Evolutionary conservation across 441 rosid genomes (phyloP), one percentile per base, ranked within the genome.

Genomic region (Theobroma grandiflorum): DNA sequence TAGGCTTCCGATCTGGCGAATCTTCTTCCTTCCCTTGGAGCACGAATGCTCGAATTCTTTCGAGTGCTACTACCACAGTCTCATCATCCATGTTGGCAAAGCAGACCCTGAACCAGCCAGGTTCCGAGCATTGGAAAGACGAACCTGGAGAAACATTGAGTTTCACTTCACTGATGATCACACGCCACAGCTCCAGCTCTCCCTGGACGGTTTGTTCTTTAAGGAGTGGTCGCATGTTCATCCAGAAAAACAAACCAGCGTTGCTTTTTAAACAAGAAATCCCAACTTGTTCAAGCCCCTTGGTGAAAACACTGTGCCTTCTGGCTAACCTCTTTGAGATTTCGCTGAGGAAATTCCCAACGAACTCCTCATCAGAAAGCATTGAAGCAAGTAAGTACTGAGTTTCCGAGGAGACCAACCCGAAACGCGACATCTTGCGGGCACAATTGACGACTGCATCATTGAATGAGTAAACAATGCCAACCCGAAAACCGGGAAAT

Each of bases 101-200:
- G 80, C 94, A 91, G 31, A 89, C 91, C 79, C 94, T 82, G 74
- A 89, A 91, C 88, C 91, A 91, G 15, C 94, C 94, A 0, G 93
- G 92, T 74, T 88, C 94, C 3, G 63, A 43, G 79, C 93, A 88
- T 4, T 61, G 83, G 74, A 91, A 89, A 1, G 94, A 89, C 1
- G 89, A 91, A 0, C 94, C 94, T 0, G 94, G 94, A 6, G 94
- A 91, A 35, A 89, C 84, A 20, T 91, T 89, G 71, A 91, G 91
- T 83, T 86, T 91, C 22, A 87, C 92, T 33, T 89, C 84, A 40
- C 87, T 4, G 47, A 91, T 16, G 50, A 89, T 89, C 57, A 64
- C 79, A 53, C 74, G 70, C 94, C 93, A 91, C 16, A 91, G 71
- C 4, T 63, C 66, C 79, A 84, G 78, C 72, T 91, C 94, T 0